Evolutionary conservation across 768 basidiomycete genomes (phyloP), one percentile per base, ranked within the genome.

Genomic region (Boletus eberwhitei): DNA sequence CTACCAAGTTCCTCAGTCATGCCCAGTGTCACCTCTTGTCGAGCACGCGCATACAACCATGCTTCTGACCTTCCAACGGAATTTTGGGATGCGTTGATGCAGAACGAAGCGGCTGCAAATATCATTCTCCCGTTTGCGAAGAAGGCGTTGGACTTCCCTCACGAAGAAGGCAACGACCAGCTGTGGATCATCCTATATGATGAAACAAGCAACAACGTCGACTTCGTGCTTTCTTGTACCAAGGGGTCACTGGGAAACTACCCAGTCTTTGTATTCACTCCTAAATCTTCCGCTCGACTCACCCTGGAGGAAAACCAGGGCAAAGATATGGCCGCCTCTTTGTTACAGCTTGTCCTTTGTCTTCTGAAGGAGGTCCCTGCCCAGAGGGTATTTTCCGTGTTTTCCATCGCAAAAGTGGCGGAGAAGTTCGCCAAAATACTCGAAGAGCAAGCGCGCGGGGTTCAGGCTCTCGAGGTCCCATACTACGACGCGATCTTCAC

Each of bases 401-500:
- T 88, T 59, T 81, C 84, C 2, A 73, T 77, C 6, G 74, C 81
- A 5, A 59, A 63, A 7, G 69, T 89, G 17, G 70, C 81, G 4
- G 38, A 55, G 8, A 59, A 61, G 4, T 87, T 90, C 56, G 74
- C 76, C 4, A 48, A 66, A 2, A 59, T 73, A 17, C 89, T 66
- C 21, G 39, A 59, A 85, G 87, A 70, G 72, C 24, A 50, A 59
- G 9, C 55, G 21, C 43, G 54, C 34, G 54, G 43, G 22, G 56
- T 62, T 19, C 34, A 83, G 24, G 53, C 59, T 4, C 42, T 64
- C 32, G 65, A 74, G 37, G 34, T 53, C 0, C 79, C 80, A 0
- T 90, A 88, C 62, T 90, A 90, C 55, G 76, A 77, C 24, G 83
- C 88, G 1, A 79, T 72, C 42, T 75, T 86, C 49, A 73, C 79